Evolutionary conservation across 2,329 filamentous ascomycete species (phyloP).

Genomic region (Colletotrichum sp.): DNA sequence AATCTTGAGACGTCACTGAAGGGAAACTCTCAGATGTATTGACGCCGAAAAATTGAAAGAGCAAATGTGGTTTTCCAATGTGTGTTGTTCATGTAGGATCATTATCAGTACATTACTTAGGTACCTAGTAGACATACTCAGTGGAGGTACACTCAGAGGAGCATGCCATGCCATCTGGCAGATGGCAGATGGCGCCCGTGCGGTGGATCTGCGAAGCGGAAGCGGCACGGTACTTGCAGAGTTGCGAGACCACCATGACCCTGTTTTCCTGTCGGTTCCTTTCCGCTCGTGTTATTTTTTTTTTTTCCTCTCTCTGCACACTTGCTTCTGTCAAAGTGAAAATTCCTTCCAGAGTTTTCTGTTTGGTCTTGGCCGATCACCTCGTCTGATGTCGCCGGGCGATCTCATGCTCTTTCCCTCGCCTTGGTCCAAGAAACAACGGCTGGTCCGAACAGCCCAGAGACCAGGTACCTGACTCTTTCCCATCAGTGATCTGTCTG

Average conservation of each 20-base stretch:
- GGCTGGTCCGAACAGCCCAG: background rate
- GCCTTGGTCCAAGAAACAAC: background rate
- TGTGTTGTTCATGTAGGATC: background rate
- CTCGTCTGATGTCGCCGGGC: background rate
- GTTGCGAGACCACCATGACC: background rate
- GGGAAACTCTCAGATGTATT: background rate
- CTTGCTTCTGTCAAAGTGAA: background rate
- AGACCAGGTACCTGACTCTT: constrained; percentile 1
- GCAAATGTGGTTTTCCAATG: background rate
- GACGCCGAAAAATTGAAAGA: background rate
- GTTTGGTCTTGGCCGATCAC: background rate
- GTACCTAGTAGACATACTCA: background rate
- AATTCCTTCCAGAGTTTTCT: background rate
- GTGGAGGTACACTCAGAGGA: background rate
- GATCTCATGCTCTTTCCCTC: background rate
- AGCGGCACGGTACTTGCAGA: background rate
- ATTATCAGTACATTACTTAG: background rate
- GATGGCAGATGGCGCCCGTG: constrained; percentile 10
- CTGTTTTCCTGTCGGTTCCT: background rate
- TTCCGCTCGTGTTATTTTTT: background rate
- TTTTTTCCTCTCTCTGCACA: background rate
- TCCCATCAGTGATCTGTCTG: background rate
- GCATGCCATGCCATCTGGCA: background rate
- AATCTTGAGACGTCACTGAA: background rate
- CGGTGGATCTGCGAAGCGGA: background rate